Conservation (phyloP, 164 flowering plant species). For the Berberis vulgaris region DNA sequence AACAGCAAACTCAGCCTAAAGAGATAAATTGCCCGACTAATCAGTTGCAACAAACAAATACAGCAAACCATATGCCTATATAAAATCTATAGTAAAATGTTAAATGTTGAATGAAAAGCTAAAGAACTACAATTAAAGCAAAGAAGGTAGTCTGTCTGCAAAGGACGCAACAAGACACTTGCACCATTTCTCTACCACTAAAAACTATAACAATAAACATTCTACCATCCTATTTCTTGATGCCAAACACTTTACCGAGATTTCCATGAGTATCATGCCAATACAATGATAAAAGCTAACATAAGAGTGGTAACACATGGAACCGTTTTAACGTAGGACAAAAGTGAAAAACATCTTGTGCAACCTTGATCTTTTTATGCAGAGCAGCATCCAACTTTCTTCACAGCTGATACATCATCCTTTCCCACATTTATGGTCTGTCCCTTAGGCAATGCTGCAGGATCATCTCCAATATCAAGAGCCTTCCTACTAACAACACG, state of each 20-base stretch:
- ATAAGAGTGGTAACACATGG: neutral
- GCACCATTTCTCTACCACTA: no score
- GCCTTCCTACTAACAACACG: conserved; percentile 17
- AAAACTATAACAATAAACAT: no score
- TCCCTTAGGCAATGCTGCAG: conserved; percentile 15
- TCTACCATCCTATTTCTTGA: neutral
- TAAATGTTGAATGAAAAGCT: no score
- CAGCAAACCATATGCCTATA: no score
- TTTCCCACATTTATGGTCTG: conserved; percentile 13
- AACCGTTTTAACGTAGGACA: neutral
- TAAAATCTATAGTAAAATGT: no score
- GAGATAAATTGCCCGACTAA: no score
- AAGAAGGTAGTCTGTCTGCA: no score
- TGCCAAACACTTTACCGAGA: neutral
- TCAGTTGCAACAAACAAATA: no score
- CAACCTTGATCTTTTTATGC: neutral
- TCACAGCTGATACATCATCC: conserved; percentile 15
- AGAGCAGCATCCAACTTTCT: conserved; percentile 15
- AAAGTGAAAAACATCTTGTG: neutral
- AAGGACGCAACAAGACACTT: no score
- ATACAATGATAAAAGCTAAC: neutral
- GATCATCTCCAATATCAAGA: conserved; percentile 16
- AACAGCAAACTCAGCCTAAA: no score
- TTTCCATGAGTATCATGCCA: neutral
- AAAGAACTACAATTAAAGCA: no score